These are phyloP conservation scores for Eruca vesicaria DNA, from an alignment of 441 rosid genomes.

Conservation along the genomic window DNA sequence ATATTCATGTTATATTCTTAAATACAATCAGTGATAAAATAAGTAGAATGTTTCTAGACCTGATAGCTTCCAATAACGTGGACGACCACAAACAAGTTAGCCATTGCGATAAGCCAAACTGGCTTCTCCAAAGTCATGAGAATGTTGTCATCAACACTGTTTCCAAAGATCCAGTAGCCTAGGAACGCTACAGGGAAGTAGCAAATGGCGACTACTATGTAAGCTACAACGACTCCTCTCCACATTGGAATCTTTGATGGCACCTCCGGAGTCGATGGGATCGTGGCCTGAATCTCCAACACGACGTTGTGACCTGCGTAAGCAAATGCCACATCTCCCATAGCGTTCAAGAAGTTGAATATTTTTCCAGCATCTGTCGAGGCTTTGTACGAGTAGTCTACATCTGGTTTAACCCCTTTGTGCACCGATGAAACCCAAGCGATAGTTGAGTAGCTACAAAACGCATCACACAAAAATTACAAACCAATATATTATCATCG, in stretches of 20 bases:
- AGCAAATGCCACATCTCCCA: constrained; percentile 62
- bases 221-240: constrained; percentile 56
- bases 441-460: constrained; percentile 50
- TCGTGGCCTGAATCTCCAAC: constrained; percentile 65
- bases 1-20: background rate
- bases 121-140: constrained; percentile 56
- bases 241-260: constrained; percentile 68
- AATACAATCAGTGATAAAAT: background rate
- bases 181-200: constrained; percentile 57
- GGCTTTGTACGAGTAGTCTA: constrained; percentile 34
- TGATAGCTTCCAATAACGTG: constrained; percentile 71
- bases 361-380: constrained; percentile 36
- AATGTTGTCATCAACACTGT: constrained; percentile 54
- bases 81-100: constrained; percentile 53
- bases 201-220: constrained; percentile 50
- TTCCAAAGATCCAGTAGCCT: constrained; percentile 52
- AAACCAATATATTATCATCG: background rate
- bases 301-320: constrained; percentile 67
- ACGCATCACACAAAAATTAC: background rate
- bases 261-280: constrained; percentile 55
- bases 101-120: constrained; percentile 40
- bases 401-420: constrained; percentile 43
- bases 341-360: constrained; percentile 44
- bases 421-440: constrained; percentile 52
- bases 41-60: constrained; percentile 27